Base-by-base conservation (phyloP, 176 grass and related monocot species). In the Aegilops speltoides region DNA sequence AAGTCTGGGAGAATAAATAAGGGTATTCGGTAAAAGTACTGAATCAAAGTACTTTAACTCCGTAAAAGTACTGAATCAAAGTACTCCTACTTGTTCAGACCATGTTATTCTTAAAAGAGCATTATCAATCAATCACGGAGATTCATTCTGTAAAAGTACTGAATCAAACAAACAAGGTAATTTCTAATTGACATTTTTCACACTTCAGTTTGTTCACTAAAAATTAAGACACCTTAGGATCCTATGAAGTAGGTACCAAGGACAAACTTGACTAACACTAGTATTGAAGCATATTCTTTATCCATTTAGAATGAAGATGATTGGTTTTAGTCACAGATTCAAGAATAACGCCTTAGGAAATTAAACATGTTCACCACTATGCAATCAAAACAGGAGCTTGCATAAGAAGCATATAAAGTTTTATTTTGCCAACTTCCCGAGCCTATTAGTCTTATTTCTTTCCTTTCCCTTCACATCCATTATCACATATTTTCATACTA, bases 331-430 rank as follows among this genome's bases (percentile, higher is more conserved):
- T 45, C 37, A 81, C n/a, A 20, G 16, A 20, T 81, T 48, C 14
- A 81, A 75, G 15, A 81, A 54, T 1, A 22, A 9, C 12, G 34
- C 6, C 3, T 64, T 12, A 33, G 19, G 52, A 81, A 56, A 63
- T 24, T 76, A 45, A 64, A 68, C 7, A 64, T 13, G 4, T 11
- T 19, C 26, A 8, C 69, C 24, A 33, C 33, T 41, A 77, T 67
- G 31, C 62, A 83, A 83, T 16, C 37, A 46, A 52, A 31, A 77
- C 62, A 77, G 8, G 5, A 73, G 14, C 34, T 69, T 68, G 3
- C 33, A 60, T 59, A 29, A 82, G 32, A 68, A 76, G 31, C 40
- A 83, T 45, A 61, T 77, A 40, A 74, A 40, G n/a, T 68, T 17
- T 54, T 38, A 19, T 12, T 38, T 61, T 22, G 28, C 40, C 13